These are phyloP conservation scores for Pseudogymnoascus sp. DNA, from an alignment of 2,329 filamentous ascomycete species.

Conservation along the genomic window DNA sequence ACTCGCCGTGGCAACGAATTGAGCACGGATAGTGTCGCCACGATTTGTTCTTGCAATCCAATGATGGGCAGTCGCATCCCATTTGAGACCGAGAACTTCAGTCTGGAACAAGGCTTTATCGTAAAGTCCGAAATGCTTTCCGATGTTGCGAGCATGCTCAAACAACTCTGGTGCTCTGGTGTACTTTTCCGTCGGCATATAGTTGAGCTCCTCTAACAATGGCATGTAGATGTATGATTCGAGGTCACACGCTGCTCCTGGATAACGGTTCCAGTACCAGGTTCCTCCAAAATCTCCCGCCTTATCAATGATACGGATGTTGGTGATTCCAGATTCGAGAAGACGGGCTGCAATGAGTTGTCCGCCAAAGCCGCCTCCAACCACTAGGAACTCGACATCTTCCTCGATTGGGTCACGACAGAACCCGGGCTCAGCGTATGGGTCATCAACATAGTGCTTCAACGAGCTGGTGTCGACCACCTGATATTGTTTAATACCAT, in stretches of 20 bases:
- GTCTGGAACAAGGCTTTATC: slow-evolving; percentile 8
- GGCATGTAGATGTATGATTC: slow-evolving; percentile 55
- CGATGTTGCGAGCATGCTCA: not conserved
- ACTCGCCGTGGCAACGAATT: slow-evolving; percentile 34
- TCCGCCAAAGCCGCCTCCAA: not conserved
- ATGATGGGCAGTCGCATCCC: slow-evolving; percentile 9
- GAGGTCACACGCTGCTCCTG: slow-evolving; percentile 46
- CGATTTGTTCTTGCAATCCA: slow-evolving; percentile 10
- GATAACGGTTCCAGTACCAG: slow-evolving; percentile 43
- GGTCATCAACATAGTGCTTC: slow-evolving; percentile 12
- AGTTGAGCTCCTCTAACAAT: slow-evolving; percentile 51
- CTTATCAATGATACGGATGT: slow-evolving; percentile 37
- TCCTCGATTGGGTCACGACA: not conserved
- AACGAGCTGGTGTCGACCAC: slow-evolving; percentile 8
- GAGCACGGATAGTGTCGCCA: slow-evolving; percentile 17
- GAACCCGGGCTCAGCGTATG: slow-evolving; percentile 11
- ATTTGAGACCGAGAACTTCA: slow-evolving; percentile 6
- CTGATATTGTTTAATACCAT: slow-evolving; percentile 12
- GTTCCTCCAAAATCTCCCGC: slow-evolving; percentile 41
- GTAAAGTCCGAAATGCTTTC: not conserved
- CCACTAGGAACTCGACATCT: not conserved
- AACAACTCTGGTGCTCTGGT: slow-evolving; percentile 10
- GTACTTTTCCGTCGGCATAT: slow-evolving; percentile 39
- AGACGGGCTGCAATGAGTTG: slow-evolving; percentile 12
- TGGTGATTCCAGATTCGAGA: slow-evolving; percentile 18